Evolutionary conservation across 169 alveolate genomes (phyloP).

Genomic region (Amoebophrya sp.): DNA sequence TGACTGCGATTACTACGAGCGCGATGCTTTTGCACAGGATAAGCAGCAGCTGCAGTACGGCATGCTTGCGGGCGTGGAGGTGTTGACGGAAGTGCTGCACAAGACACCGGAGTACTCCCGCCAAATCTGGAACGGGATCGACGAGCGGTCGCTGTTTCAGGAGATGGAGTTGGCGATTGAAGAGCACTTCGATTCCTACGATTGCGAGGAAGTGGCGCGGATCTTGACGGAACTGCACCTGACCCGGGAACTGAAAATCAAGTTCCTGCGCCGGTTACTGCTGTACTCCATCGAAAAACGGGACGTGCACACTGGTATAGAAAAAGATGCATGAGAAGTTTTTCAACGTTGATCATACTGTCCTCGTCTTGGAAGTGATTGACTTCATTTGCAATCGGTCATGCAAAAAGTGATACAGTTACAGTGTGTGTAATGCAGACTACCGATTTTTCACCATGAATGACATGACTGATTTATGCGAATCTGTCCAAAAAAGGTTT

Average conservation of each 20-base stretch:
- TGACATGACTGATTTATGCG: too few species aligned
- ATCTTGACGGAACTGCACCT: background rate
- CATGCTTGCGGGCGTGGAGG: background rate
- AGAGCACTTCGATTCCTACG: background rate
- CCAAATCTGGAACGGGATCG: background rate
- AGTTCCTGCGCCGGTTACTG: background rate
- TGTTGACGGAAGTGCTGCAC: background rate
- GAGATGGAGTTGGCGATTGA: background rate
- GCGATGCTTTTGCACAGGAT: too few species aligned
- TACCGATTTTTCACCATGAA: too few species aligned
- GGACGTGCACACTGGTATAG: background rate
- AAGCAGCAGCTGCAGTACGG: conserved; percentile 18
- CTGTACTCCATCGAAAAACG: background rate
- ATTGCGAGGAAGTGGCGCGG: background rate
- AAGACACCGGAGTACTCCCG: background rate
- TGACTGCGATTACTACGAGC: too few species aligned
- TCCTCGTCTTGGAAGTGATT: too few species aligned
- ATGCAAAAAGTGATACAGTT: too few species aligned
- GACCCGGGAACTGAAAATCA: background rate
- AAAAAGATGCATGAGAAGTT: too few species aligned
- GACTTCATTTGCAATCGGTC: too few species aligned
- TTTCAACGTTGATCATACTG: too few species aligned
- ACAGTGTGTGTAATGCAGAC: too few species aligned
- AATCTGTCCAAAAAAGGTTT: too few species aligned
- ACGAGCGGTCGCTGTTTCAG: background rate